Evolutionary conservation across 2,329 filamentous ascomycete genomes (phyloP), one percentile per base, ranked within the genome.

Genomic region (Penicillium sp.): DNA sequence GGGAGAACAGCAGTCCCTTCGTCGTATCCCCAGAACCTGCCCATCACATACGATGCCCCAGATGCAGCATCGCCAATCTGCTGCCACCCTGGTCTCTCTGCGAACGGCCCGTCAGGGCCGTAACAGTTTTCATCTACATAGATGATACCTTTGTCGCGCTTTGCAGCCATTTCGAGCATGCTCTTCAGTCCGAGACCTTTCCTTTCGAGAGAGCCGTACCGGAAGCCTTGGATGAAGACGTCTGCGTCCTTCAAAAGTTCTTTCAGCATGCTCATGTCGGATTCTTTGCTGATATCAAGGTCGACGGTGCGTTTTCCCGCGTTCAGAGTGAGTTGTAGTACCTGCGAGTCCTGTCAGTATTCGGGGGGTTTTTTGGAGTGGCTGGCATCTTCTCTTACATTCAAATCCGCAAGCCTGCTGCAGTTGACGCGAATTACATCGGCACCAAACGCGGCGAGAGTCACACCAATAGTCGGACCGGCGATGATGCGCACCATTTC

Each of bases 171-270:
- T 50, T 69, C 72, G 9, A 78, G 68, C 33, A 82, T 63, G n/a
- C 73, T 73, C 10, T 79, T 66, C 3, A 78, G 69, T 0, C 79
- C 66, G 5, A 70, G 62, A 1, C 68, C 67, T 54, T 65, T 69
- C 9, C 65, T 51, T 1, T 59, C 63, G 50, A 85, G 72, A 10
- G 75, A 73, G 6, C 76, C 77, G 9, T 77, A 75, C 9, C 83
- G 75, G 73, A 81, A 86, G 27, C 83, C 83, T 59, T 84, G 80
- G 22, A 85, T 69, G 58, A 85, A 80, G 37, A 85, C 78, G 64
- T 86, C 84, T 2, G 79, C 82, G 2, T 81, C 79, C 5, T 67
- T 65, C 13, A 85, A 65, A 1, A 85, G 75, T 6, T 75, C 69
- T 2, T 73, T 67, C 0, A 84, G 68, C 9, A 77, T 72, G 1